Percentiles rank a stretch among this genome's conserved stretches.
These are phyloP conservation scores for Papiliotrema laurentii DNA, from an alignment of 1,284 basidiomycete species.

Conservation along the genomic window DNA sequence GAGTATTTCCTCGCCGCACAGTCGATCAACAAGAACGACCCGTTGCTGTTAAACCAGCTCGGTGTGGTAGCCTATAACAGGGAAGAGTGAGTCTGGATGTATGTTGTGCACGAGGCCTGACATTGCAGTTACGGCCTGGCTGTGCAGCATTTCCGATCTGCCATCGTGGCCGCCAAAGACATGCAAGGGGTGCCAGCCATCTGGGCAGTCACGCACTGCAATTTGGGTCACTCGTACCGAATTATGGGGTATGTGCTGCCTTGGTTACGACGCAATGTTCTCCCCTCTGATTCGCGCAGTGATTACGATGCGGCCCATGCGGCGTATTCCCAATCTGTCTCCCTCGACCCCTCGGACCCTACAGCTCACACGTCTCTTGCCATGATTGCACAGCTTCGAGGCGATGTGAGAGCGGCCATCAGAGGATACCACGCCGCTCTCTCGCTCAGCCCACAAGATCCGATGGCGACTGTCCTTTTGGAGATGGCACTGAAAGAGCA, in stretches of 20 bases:
- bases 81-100: slow-evolving; percentile 59
- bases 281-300: neutral
- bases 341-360: slow-evolving; percentile 72
- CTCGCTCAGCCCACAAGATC: slow-evolving; percentile 78
- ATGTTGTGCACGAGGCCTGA: neutral
- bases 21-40: slow-evolving; percentile 76
- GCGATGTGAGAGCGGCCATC: slow-evolving; percentile 71
- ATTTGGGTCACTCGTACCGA: slow-evolving; percentile 80
- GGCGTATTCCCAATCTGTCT: slow-evolving; percentile 71
- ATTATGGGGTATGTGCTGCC: slow-evolving; percentile 70
- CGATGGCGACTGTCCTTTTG: slow-evolving; percentile 76
- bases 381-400: slow-evolving; percentile 70
- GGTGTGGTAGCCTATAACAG: slow-evolving; percentile 89
- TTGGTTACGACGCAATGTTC: too few relatives aligned
- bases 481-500: slow-evolving; percentile 67
- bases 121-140: slow-evolving; percentile 60
- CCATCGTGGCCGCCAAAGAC: slow-evolving; percentile 68
- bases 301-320: slow-evolving; percentile 57
- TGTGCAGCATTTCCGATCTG: slow-evolving; percentile 62
- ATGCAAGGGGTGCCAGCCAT: slow-evolving; percentile 76
- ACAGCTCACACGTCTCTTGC: slow-evolving; percentile 77
- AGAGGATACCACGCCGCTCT: slow-evolving; percentile 85
- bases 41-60: slow-evolving; percentile 83
- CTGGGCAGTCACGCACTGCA: slow-evolving; percentile 85
- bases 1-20: slow-evolving; percentile 80